Evolutionary conservation across 192 early-diverging fungal species (phyloP).

Genomic region (Gigaspora rosea): DNA sequence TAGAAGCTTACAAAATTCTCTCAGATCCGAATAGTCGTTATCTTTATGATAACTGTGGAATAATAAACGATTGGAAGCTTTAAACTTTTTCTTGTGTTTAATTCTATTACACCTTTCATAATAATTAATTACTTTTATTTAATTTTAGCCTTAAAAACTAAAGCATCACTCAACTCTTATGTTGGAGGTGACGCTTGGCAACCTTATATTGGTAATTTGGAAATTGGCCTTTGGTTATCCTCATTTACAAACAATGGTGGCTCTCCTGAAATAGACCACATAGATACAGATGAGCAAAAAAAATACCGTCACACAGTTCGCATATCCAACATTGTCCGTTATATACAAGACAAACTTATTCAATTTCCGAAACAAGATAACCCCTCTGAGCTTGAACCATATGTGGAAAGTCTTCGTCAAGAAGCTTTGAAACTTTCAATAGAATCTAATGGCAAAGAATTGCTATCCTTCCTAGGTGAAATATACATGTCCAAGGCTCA

Average conservation of each 20-base stretch:
- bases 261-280: neutral
- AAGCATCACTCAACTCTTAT: neutral
- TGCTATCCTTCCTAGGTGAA: neutral
- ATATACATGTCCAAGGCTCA: neutral
- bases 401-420: neutral
- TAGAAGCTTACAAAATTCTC: neutral
- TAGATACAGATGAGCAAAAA: neutral
- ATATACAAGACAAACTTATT: slow-evolving; percentile 9
- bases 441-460: slow-evolving; percentile 9
- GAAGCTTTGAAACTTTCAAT: neutral
- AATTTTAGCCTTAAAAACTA: neutral
- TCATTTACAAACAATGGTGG: neutral
- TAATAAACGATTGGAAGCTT: neutral
- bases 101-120: slow-evolving; percentile 27
- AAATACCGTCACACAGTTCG: neutral
- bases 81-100: neutral
- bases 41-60: neutral
- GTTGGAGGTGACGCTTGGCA: slow-evolving; percentile 3
- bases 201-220: slow-evolving; percentile 7
- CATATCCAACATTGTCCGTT: neutral
- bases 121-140: too few relatives aligned
- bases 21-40: neutral
- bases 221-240: slow-evolving; percentile 3
- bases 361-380: neutral
- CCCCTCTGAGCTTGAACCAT: neutral